These are phyloP conservation scores for Arthroderma sp. DNA, from an alignment of 2,329 filamentous ascomycete genomes.

Conservation along the genomic window DNA sequence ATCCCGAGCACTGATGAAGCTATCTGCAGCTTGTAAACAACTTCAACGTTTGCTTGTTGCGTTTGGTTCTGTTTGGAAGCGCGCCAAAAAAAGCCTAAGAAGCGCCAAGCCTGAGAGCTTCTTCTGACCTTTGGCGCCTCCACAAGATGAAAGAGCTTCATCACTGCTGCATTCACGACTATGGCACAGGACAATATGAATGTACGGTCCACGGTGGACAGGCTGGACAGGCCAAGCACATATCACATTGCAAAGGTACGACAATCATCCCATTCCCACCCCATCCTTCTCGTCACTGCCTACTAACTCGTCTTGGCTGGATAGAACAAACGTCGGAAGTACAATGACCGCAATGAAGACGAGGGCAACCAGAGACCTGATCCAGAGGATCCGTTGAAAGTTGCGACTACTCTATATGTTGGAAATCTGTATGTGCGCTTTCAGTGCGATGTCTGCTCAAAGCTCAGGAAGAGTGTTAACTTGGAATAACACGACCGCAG, in stretches of 20 bases:
- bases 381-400: conserved; percentile 62
- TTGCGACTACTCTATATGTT: conserved; percentile 92
- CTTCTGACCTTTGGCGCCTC: too few relatives aligned
- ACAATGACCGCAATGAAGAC: conserved; percentile 46
- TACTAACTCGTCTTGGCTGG: too few relatives aligned
- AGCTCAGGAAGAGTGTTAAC: conserved; percentile 6
- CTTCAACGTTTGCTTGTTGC: too few relatives aligned
- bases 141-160: too few relatives aligned
- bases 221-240: conserved; percentile 85
- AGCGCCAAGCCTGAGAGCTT: too few relatives aligned
- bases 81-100: too few relatives aligned
- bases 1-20: too few relatives aligned
- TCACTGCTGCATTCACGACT: too few relatives aligned
- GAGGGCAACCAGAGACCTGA: conserved; percentile 45
- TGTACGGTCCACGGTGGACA: conserved; percentile 57
- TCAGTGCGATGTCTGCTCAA: not conserved
- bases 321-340: conserved; percentile 60
- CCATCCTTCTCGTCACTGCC: too few relatives aligned
- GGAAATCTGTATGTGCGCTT: conserved; percentile 63
- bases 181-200: not conserved
- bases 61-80: too few relatives aligned
- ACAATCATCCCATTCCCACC: not conserved
- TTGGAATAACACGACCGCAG: conserved; percentile 28
- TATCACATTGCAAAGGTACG: conserved; percentile 74
- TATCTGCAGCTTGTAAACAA: too few relatives aligned